Conservation (phyloP, 768 basidiomycete species). For the Chalciporus sphaerocephalus region DNA sequence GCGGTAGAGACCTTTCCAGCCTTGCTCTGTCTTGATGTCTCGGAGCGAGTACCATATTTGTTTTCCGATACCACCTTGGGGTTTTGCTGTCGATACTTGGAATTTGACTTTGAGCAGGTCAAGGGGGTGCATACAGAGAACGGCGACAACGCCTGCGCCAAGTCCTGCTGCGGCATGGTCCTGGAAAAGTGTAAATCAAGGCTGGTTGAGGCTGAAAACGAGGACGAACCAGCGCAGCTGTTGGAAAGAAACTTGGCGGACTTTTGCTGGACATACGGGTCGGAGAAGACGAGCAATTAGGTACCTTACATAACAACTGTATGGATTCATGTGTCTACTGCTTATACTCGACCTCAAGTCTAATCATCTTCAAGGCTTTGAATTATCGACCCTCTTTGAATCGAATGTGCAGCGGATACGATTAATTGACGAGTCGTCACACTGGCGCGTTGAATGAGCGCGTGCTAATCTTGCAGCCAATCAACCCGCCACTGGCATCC, state of each 20-base stretch:
- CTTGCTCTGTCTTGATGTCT: slow-evolving; percentile 69
- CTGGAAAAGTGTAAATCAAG: slow-evolving; percentile 36
- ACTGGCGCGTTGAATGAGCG: too few relatives aligned
- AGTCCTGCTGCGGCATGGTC: slow-evolving; percentile 96
- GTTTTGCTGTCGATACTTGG: slow-evolving; percentile 75
- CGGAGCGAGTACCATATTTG: slow-evolving; percentile 74
- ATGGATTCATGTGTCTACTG: too few relatives aligned
- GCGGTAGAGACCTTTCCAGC: slow-evolving; percentile 84
- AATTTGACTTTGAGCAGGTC: slow-evolving; percentile 94
- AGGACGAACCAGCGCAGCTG: slow-evolving; percentile 30
- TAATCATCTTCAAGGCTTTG: too few relatives aligned
- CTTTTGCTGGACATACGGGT: slow-evolving; percentile 26
- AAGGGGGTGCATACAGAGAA: slow-evolving; percentile 94
- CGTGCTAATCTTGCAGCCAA: too few relatives aligned
- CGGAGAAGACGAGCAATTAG: neutral
- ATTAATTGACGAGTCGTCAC: too few relatives aligned
- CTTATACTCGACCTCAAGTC: too few relatives aligned
- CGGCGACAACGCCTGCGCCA: slow-evolving; percentile 87
- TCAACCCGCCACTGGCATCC: too few relatives aligned
- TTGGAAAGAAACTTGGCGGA: slow-evolving; percentile 42
- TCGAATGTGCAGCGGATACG: too few relatives aligned
- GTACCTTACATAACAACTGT: slow-evolving; percentile 20
- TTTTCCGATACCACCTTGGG: slow-evolving; percentile 56
- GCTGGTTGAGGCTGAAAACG: neutral
- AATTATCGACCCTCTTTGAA: neutral